Base-by-base conservation (phyloP, 2,329 filamentous ascomycete genomes). In the Aspergillus quadrilineatus region DNA sequence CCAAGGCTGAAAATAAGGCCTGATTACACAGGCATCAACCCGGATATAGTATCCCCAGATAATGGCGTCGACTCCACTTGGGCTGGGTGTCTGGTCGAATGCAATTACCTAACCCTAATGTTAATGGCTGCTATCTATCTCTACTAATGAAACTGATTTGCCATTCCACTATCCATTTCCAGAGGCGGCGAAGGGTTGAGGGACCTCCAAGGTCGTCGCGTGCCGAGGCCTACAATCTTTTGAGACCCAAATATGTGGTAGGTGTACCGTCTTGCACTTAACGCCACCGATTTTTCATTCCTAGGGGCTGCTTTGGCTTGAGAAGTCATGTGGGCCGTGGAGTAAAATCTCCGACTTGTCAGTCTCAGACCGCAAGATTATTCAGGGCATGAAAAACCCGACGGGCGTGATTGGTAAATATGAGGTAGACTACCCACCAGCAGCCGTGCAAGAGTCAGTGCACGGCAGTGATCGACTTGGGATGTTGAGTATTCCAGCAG, bases 1-100 rank as follows among this genome's bases (percentile, higher is more conserved):
- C 53, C 53, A 55, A 55, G 53, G 30, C 53, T 30, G 4, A 14
- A 6, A n/a, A 42, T 28, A 1, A 2, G 43, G 46, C 53, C 53
- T 50, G 30, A 44, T 37, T 45, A 30, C 17, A 2, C 45, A 39
- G 53, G 53, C 53, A 55, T 9, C 34, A 42, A 32, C 6, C 2
- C 26, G 34, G 14, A 42, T 36, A 44, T 36, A 44, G 28, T 49
- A 26, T 22, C 37, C 39, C 37, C 17, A 42, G 39, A 42, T 15
- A 28, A 17, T 44, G 41, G 7, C 22, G 17, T 44, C n/a, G 8
- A 37, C 34, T 37, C 10, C 34, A 37, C 5, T 37, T 37, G 34
- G 34, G 34, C 34, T 37, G 12, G 9, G 5, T 9, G 8, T 37
- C 14, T 14, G 8, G 14, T 22, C 22, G 22, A 22, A 22, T 22